phyloP scores from a whole-genome alignment of 2,329 filamentous ascomycete species.

The Atkinsonella texensis region DNA sequence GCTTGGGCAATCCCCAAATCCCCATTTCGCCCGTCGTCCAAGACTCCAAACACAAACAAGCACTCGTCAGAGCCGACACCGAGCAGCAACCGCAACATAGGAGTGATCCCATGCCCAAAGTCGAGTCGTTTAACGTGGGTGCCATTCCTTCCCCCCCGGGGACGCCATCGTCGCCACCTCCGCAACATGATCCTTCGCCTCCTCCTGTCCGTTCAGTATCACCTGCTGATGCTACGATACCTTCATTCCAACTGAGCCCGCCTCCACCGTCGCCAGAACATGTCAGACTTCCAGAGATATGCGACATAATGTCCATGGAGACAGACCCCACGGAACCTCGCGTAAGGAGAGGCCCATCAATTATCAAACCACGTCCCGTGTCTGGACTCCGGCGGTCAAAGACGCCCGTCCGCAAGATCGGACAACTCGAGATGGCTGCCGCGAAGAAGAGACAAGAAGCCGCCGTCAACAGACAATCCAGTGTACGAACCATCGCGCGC shows the following conservation, averaged over 20 bases:
- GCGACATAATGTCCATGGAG: background rate
- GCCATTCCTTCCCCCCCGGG: background rate
- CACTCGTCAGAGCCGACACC: background rate
- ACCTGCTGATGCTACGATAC: background rate
- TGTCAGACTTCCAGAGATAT: background rate
- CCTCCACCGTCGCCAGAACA: background rate
- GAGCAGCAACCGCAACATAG: background rate
- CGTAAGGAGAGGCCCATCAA: constrained; percentile 3
- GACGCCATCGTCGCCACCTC: background rate
- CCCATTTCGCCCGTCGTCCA: constrained; percentile 1
- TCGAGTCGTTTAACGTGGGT: background rate
- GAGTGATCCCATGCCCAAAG: background rate
- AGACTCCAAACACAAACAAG: background rate
- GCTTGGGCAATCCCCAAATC: constrained; percentile 3
- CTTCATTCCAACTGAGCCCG: background rate
- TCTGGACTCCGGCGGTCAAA: constrained; percentile 27
- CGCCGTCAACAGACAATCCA: constrained; percentile 23
- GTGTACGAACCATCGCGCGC: constrained; percentile 37
- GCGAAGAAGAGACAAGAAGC: constrained; percentile 11
- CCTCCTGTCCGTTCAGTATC: background rate
- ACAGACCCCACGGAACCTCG: constrained; percentile 1
- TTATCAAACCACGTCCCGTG: constrained; percentile 1
- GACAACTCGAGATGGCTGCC: constrained; percentile 31
- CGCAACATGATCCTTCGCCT: background rate
- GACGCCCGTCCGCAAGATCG: constrained; percentile 37